Evolutionary conservation across 768 basidiomycete species (phyloP).

Genomic region (Plicaturopsis crispa): DNA sequence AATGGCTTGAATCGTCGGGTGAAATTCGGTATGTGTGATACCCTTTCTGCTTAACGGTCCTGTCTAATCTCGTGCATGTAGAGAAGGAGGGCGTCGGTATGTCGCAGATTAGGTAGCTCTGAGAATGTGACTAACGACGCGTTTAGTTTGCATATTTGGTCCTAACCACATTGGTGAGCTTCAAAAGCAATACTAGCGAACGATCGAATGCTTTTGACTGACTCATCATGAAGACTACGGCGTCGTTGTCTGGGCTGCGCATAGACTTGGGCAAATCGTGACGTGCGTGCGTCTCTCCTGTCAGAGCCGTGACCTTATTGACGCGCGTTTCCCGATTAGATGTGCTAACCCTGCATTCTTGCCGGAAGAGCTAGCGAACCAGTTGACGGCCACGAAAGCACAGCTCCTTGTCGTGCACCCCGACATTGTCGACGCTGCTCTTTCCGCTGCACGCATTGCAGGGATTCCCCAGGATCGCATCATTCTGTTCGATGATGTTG

Average conservation of each 20-base stretch:
- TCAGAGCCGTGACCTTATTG: background rate
- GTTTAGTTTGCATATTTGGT: slow-evolving; percentile 52
- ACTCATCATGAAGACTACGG: slow-evolving; percentile 47
- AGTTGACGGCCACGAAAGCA: slow-evolving; percentile 41
- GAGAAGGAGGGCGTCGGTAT: slow-evolving; percentile 47
- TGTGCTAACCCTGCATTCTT: slow-evolving; percentile 59
- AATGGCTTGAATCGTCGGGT: slow-evolving; percentile 43
- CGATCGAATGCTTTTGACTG: too few relatives aligned
- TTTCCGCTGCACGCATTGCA: slow-evolving; percentile 31
- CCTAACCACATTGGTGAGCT: slow-evolving; percentile 56
- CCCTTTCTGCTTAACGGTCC: background rate
- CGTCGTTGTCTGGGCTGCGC: slow-evolving; percentile 49
- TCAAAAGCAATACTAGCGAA: too few relatives aligned
- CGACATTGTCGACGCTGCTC: slow-evolving; percentile 31
- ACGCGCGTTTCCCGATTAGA: slow-evolving; percentile 20
- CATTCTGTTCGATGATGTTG: slow-evolving; percentile 25
- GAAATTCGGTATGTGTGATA: slow-evolving; percentile 32
- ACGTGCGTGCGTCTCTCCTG: slow-evolving; percentile 32
- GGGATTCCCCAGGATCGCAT: slow-evolving; percentile 38
- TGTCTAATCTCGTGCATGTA: slow-evolving; percentile 15
- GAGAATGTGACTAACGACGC: background rate
- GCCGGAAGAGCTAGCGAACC: slow-evolving; percentile 49
- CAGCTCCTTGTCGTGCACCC: slow-evolving; percentile 43
- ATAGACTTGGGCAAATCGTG: slow-evolving; percentile 48
- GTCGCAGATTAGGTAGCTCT: slow-evolving; percentile 8